Evolutionary conservation across 345 rosid genomes (phyloP).

Genomic region (Psidium guajava): DNA sequence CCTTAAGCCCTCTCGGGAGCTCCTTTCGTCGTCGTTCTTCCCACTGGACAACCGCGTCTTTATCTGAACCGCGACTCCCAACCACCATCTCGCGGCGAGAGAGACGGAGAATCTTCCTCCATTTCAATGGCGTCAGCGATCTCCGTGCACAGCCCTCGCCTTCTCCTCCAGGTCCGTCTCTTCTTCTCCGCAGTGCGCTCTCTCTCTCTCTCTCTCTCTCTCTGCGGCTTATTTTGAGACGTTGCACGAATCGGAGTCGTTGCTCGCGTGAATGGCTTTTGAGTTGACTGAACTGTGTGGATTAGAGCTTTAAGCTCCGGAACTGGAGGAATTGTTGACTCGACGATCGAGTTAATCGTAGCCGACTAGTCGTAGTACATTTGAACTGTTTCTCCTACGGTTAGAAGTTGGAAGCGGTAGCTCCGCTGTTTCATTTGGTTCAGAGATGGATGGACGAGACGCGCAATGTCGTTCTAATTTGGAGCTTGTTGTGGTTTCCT

Average conservation of each 20-base stretch:
- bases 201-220: neutral
- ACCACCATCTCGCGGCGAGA: neutral
- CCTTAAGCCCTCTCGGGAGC: neutral
- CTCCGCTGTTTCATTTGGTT: neutral
- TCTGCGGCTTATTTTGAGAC: neutral
- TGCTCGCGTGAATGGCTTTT: neutral
- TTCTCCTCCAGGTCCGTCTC: constrained; percentile 30
- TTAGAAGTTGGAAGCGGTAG: neutral
- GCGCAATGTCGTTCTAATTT: neutral
- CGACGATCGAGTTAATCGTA: neutral
- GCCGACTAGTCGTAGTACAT: neutral
- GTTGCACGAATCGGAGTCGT: neutral
- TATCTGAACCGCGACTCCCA: neutral
- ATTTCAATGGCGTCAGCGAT: constrained; percentile 40
- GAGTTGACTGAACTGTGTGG: neutral
- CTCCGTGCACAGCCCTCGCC: constrained; percentile 35
- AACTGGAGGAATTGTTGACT: neutral
- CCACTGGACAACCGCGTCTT: neutral
- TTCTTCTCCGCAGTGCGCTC: neutral
- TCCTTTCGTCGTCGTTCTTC: neutral
- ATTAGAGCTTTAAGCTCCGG: neutral
- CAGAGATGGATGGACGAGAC: neutral
- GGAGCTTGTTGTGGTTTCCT: neutral
- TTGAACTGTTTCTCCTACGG: neutral
- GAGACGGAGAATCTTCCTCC: neutral